Evolutionary conservation across 306 rosid genomes (phyloP), one percentile per base, ranked within the genome.

Genomic region (Inga laurina): DNA sequence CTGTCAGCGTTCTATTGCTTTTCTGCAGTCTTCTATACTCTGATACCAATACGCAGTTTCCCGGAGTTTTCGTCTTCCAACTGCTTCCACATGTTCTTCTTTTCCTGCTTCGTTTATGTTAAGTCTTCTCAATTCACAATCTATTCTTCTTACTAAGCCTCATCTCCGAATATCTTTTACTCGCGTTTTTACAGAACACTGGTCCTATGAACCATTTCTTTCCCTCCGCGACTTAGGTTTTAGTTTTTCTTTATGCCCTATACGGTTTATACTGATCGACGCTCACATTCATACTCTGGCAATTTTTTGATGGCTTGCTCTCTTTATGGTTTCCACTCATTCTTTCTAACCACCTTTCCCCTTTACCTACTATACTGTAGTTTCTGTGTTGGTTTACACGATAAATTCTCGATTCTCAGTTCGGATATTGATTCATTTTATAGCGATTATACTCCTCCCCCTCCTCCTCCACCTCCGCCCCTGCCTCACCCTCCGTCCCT

Each of bases 401-500:
- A 84, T 72, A 90, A 86, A 34, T 91, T 93, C 83, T 93, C 97
- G 12, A 91, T 88, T 75, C n/a, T 72, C 21, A 85, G 76, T 64
- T 89, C 83, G 5, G 89, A 88, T 24, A 61, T 86, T 52, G 87
- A 92, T 65, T 75, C 83, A 0, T 74, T 93, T 34, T 90, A 89
- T 4, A 87, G 91, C 27, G 98, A 93, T 87, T 96, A 96, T 77
- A 46, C 90, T 8, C 99, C 98, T 4, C 99, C 98, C 16, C 69
- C 98, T 13, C 98, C 99, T 7, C 97, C 97, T 0, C 93, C 94
- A 0, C 95, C 97, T 3, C 87, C 93, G 7, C 94, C 93, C 45
- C 88, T 88, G 71, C 97, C 98, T 49, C 97, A 87, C 72, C 99
- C 91, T 14, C 97, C 99, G 4, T 91, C 99, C 9, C 86, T 90